Evolutionary conservation across 257 asterid species (phyloP).

Genomic region (Sherardia arvensis): DNA sequence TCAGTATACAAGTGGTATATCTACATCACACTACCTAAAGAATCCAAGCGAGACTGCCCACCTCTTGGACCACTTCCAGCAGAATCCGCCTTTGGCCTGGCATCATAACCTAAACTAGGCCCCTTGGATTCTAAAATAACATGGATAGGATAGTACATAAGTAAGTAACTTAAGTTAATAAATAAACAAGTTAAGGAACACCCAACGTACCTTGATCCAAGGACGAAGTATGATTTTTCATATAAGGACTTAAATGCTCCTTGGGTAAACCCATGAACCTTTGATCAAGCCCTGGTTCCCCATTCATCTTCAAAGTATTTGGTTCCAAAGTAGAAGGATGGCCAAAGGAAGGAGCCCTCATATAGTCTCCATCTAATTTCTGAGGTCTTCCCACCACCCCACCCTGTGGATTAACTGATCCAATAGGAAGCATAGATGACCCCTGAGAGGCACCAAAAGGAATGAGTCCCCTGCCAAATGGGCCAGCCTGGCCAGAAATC

Average conservation of each 20-base stretch:
- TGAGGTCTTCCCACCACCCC: constrained; percentile 44
- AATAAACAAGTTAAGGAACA: not conserved
- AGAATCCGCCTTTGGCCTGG: constrained; percentile 32
- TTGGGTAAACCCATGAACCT: constrained; percentile 33
- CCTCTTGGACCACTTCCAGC: constrained; percentile 40
- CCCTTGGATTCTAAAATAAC: constrained; percentile 30
- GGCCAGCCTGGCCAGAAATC: constrained; percentile 12
- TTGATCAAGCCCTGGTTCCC: constrained; percentile 31
- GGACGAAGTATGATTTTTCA: constrained; percentile 31
- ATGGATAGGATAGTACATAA: not conserved
- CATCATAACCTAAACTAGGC: constrained; percentile 29
- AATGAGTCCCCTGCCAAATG: constrained; percentile 39
- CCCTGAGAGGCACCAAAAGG: constrained; percentile 38
- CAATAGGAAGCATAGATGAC: constrained; percentile 16
- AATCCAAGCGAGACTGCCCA: constrained; percentile 30
- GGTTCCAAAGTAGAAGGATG: constrained; percentile 30
- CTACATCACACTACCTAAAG: constrained; percentile 26
- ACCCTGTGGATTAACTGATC: constrained; percentile 30
- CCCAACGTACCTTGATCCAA: constrained; percentile 47
- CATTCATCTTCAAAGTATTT: constrained; percentile 30
- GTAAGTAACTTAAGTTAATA: not conserved
- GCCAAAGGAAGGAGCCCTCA: constrained; percentile 25
- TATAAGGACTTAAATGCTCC: constrained; percentile 38
- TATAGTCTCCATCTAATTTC: constrained; percentile 21
- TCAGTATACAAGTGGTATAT: constrained; percentile 21